These are phyloP conservation scores for Hebeloma cylindrosporum DNA, from an alignment of 768 basidiomycete species.

Conservation along the genomic window DNA sequence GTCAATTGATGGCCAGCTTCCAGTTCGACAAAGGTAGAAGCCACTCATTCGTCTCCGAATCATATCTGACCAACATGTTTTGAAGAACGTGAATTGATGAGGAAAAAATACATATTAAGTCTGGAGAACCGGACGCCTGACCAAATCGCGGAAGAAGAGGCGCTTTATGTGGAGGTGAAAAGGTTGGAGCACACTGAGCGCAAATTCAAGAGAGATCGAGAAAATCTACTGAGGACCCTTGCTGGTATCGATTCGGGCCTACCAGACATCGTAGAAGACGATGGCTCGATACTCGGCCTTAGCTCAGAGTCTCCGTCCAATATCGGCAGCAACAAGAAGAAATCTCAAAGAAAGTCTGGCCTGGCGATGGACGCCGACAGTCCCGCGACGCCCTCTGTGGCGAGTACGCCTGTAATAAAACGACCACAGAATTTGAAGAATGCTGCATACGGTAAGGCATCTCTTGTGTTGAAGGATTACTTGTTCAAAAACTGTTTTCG, in stretches of 20 bases:
- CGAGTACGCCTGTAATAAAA: constrained; percentile 36
- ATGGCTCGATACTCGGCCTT: constrained; percentile 48
- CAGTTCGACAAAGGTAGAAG: constrained; percentile 83
- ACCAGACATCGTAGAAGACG: constrained; percentile 71
- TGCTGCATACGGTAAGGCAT: constrained; percentile 54
- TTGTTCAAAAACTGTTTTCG: constrained; percentile 1
- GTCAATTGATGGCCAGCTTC: constrained; percentile 66
- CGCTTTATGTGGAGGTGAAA: constrained; percentile 89
- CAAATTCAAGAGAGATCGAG: constrained; percentile 83
- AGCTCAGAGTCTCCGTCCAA: constrained; percentile 35
- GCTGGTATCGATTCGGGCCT: constrained; percentile 88
- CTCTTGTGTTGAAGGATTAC: background rate
- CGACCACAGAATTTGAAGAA: constrained; percentile 53
- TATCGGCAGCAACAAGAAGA: constrained; percentile 35
- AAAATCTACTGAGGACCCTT: constrained; percentile 80
- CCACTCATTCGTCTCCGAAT: background rate
- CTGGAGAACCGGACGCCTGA: constrained; percentile 88
- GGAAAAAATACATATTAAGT: constrained; percentile 84
- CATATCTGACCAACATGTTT: background rate
- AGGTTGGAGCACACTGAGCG: constrained; percentile 93
- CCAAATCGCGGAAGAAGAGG: constrained; percentile 94
- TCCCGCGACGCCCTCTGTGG: constrained; percentile 46
- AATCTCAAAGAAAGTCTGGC: constrained; percentile 53
- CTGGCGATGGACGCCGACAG: constrained; percentile 43
- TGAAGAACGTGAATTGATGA: constrained; percentile 79